Conservation (phyloP, 352 stramenopile species). For the Pythium folliculosum region DNA sequence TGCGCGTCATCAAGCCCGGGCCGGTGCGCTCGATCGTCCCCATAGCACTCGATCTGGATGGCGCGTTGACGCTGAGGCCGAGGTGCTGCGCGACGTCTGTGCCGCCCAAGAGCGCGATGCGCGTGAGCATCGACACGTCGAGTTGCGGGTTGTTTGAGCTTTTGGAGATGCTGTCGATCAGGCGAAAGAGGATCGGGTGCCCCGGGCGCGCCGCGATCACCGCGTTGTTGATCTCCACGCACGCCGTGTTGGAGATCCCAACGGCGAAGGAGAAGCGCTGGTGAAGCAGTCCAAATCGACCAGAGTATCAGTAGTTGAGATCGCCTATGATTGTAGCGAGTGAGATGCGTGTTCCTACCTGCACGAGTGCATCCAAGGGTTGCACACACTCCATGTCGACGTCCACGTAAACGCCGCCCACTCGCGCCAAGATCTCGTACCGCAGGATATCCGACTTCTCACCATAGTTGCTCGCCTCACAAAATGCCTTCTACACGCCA, state of each 20-base stretch:
- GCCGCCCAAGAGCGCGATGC: conserved; percentile 25
- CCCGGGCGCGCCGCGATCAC: conserved; percentile 39
- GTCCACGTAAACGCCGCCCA: conserved; percentile 71
- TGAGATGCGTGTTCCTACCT: conserved; percentile 17
- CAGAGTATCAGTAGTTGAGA: background rate
- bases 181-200: conserved; percentile 36
- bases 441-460: conserved; percentile 76
- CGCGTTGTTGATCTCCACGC: conserved; percentile 77
- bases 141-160: conserved; percentile 18
- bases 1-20: conserved; percentile 52
- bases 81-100: conserved; percentile 11
- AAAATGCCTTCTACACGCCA: conserved; percentile 36
- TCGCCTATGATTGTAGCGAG: background rate
- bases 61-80: background rate
- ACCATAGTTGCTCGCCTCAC: conserved; percentile 55
- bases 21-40: conserved; percentile 53
- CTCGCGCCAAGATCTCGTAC: conserved; percentile 63
- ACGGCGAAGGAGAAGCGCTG: conserved; percentile 50
- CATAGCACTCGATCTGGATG: conserved; percentile 25
- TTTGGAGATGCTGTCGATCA: conserved; percentile 38
- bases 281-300: no score
- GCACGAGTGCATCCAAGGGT: conserved; percentile 42
- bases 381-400: conserved; percentile 67
- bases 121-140: conserved; percentile 22
- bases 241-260: conserved; percentile 66